These are phyloP conservation scores for Cladophialophora yegresii DNA, from an alignment of 2,329 filamentous ascomycete genomes.

Conservation along the genomic window DNA sequence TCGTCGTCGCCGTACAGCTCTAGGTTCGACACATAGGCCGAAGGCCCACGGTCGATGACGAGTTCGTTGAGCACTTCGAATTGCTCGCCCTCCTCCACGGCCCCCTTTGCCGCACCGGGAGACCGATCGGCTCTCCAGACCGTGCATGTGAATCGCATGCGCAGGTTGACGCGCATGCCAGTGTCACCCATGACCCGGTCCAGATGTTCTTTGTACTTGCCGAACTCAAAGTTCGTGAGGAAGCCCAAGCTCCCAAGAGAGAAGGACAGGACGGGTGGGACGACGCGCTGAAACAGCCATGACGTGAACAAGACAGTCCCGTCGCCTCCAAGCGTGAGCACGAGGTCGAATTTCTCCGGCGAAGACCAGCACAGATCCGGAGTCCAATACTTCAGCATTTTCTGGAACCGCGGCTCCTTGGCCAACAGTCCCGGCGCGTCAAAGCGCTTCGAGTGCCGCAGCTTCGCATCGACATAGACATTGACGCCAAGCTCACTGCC, in stretches of 20 bases:
- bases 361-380: constrained; percentile 92
- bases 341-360: constrained; percentile 93
- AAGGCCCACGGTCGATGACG: constrained; percentile 95
- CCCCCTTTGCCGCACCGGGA: constrained; percentile 52
- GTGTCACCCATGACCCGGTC: constrained; percentile 88
- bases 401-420: constrained; percentile 72
- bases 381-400: constrained; percentile 94
- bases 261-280: constrained; percentile 91
- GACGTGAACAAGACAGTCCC: constrained; percentile 96
- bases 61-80: constrained; percentile 98
- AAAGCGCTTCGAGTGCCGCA: constrained; percentile 85
- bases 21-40: constrained; percentile 93
- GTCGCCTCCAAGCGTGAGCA: constrained; percentile 89
- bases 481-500: constrained; percentile 88
- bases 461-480: constrained; percentile 96
- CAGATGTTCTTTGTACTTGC: constrained; percentile 82
- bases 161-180: constrained; percentile 94
- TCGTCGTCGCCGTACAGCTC: constrained; percentile 96
- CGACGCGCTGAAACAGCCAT: constrained; percentile 94
- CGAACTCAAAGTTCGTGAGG: constrained; percentile 94
- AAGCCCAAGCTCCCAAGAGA: constrained; percentile 90
- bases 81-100: constrained; percentile 86
- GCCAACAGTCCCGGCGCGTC: constrained; percentile 71
- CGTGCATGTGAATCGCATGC: constrained; percentile 98
- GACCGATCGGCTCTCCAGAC: constrained; percentile 72